Evolutionary conservation across 148 eudicot genomes (phyloP).

Genomic region (Limonium bicolor): DNA sequence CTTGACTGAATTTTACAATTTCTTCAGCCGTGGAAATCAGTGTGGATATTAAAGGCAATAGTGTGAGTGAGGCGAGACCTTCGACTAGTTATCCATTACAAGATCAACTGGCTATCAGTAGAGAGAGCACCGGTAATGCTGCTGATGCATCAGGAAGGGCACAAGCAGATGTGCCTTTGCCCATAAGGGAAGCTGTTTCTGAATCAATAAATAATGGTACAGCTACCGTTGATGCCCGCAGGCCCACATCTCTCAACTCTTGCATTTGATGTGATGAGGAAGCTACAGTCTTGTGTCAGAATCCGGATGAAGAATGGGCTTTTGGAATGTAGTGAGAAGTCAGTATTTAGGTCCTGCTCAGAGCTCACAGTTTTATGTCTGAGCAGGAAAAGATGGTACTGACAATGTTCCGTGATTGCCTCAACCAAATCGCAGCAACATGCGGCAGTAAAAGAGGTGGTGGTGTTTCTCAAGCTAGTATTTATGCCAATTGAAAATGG

Average conservation of each 20-base stretch:
- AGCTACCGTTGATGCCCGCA: too few relatives aligned
- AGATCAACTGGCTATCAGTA: conserved; percentile 3
- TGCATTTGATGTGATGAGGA: conserved; percentile 58
- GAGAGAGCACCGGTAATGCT: too few relatives aligned
- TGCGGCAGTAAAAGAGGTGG: conserved; percentile 41
- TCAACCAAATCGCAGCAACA: conserved; percentile 31
- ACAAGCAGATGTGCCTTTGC: too few relatives aligned
- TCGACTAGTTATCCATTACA: conserved; percentile 3
- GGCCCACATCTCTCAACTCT: conserved; percentile 55
- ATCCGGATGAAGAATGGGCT: conserved; percentile 12
- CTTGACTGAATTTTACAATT: too few relatives aligned
- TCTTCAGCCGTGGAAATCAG: too few relatives aligned
- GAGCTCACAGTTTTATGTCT: conserved; percentile 17
- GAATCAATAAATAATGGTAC: conserved; percentile 7
- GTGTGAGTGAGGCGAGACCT: conserved; percentile 4
- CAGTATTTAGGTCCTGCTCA: conserved; percentile 7
- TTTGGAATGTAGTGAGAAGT: conserved; percentile 2
- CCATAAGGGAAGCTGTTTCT: too few relatives aligned
- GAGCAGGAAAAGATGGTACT: conserved; percentile 43
- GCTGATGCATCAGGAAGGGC: too few relatives aligned
- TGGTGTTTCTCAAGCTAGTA: too few relatives aligned
- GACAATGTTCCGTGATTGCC: conserved; percentile 25
- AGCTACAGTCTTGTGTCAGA: conserved; percentile 20
- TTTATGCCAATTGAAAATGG: too few relatives aligned
- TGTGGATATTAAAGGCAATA: conserved; percentile 1